Percentiles rank a stretch among this genome's conserved stretches.
These are phyloP conservation scores for Aspergillus sclerotialis DNA, from an alignment of 2,329 filamentous ascomycete genomes.

Conservation along the genomic window DNA sequence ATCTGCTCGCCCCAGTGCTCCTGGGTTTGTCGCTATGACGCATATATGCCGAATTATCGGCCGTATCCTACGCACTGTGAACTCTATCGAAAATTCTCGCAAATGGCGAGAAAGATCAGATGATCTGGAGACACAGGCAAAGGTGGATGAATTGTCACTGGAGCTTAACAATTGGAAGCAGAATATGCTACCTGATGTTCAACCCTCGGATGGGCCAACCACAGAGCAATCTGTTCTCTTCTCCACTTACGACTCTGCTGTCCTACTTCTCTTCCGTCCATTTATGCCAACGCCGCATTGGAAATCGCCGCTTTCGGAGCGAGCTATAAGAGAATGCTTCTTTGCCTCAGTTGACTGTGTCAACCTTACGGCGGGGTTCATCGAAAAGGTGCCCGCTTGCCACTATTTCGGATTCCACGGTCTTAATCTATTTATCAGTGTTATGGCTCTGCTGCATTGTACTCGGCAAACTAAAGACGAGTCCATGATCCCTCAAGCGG, in stretches of 20 bases:
- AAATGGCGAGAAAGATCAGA: constrained; percentile 1
- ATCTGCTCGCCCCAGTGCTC: constrained; percentile 3
- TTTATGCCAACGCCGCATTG: constrained; percentile 3
- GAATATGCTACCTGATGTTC: not conserved
- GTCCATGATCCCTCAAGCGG: not conserved
- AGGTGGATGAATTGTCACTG: constrained; percentile 1
- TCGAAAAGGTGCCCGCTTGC: not conserved
- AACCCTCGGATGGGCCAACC: not conserved
- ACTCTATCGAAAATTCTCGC: not conserved
- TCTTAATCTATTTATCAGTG: constrained; percentile 3
- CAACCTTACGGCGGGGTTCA: not conserved
- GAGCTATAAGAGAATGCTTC: not conserved
- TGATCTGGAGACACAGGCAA: not conserved
- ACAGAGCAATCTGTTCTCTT: constrained; percentile 4
- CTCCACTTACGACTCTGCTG: constrained; percentile 3
- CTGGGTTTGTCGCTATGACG: constrained; percentile 5
- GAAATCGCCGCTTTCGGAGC: not conserved
- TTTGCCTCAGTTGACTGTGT: constrained; percentile 3
- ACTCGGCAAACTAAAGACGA: constrained; percentile 2
- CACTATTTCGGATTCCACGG: constrained; percentile 4
- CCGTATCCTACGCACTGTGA: constrained; percentile 1
- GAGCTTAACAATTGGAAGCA: constrained; percentile 3
- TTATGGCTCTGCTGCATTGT: constrained; percentile 2
- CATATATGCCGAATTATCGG: constrained; percentile 4
- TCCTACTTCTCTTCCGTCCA: constrained; percentile 3